Conservation (phyloP, 305 asterid genomes). For the Solanum hybrid region DNA sequence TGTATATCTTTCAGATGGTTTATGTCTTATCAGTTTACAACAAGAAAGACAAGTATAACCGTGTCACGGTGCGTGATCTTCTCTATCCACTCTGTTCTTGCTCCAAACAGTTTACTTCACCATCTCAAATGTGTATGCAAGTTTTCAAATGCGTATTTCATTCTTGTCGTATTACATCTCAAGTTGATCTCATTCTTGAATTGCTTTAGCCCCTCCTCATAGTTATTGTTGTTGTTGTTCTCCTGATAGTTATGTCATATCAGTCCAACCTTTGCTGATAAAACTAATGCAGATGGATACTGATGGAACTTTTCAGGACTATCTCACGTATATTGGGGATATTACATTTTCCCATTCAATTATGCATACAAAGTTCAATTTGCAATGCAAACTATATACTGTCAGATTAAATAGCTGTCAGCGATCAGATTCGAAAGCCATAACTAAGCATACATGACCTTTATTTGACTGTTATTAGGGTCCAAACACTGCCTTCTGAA, state of each 20-base stretch:
- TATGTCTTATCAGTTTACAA: constrained; percentile 85
- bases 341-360: not conserved
- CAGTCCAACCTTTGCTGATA: not conserved
- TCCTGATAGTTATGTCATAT: not conserved
- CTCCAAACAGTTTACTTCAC: not conserved
- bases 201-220: not conserved
- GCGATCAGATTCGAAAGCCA: not conserved
- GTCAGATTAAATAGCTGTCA: not conserved
- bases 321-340: not conserved
- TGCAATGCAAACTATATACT: not conserved
- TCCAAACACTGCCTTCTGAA: not conserved
- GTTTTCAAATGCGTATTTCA: not conserved
- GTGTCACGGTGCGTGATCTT: constrained; percentile 56
- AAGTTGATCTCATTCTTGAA: not conserved
- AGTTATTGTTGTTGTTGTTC: not conserved
- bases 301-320: not conserved
- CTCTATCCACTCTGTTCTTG: not conserved
- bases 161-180: not conserved
- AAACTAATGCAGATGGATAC: not conserved
- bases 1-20: constrained; percentile 62
- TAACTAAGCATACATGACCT: not conserved
- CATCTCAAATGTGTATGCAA: not conserved
- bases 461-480: not conserved
- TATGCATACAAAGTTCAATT: not conserved
- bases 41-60: constrained; percentile 76